Percentiles rank a stretch among this genome's conserved stretches.
phyloP scores from a whole-genome alignment of 2,329 filamentous ascomycete genomes.

The Fusarium metavorans region DNA sequence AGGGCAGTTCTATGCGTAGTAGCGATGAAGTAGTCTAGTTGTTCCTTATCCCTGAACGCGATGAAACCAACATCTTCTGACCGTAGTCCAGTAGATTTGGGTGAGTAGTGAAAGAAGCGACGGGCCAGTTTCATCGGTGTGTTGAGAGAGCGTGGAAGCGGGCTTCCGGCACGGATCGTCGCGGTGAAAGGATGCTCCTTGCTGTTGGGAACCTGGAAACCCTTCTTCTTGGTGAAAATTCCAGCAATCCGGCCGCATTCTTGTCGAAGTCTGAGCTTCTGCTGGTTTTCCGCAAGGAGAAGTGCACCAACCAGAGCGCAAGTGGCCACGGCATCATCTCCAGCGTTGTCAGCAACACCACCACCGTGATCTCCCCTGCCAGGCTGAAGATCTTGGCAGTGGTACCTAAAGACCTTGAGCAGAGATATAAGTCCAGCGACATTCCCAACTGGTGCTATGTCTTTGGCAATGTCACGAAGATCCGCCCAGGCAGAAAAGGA shows the following conservation, averaged over 20 bases:
- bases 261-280: conserved; percentile 18
- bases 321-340: conserved; percentile 27
- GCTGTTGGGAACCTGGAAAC: background rate
- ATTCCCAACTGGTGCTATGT: conserved; percentile 9
- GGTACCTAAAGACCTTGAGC: conserved; percentile 12
- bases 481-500: conserved; percentile 31
- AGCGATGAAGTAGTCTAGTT: conserved; percentile 3
- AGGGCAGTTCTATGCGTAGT: background rate
- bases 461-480: conserved; percentile 21
- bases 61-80: background rate
- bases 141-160: conserved; percentile 11
- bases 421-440: background rate
- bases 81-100: background rate
- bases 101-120: conserved; percentile 9
- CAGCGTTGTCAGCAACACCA: conserved; percentile 27
- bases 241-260: conserved; percentile 8
- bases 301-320: conserved; percentile 16
- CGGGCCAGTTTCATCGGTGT: conserved; percentile 16
- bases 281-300: background rate
- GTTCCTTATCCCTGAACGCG: conserved; percentile 9
- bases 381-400: conserved; percentile 9
- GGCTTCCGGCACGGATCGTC: background rate
- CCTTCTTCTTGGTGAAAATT: conserved; percentile 4
- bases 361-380: background rate
- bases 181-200: conserved; percentile 3